Evolutionary conservation across 2,329 filamentous ascomycete species (phyloP), one percentile per base, ranked within the genome.

Genomic region (Cladosporium phlei): DNA sequence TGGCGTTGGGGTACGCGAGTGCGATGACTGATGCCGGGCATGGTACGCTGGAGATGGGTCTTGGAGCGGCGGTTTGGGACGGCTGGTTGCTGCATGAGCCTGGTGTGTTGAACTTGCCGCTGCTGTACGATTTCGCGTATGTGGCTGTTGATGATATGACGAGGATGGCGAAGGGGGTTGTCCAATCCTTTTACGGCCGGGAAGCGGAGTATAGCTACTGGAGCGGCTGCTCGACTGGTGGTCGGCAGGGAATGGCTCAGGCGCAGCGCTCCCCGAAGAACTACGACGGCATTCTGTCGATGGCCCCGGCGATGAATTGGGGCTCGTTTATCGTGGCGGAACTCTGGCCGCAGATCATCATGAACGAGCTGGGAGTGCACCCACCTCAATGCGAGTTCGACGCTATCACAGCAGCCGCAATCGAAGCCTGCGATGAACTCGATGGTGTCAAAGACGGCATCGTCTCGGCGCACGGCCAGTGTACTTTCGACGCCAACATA

Each of bases 391-490:
- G 68, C 66, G 4, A 74, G 68, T 70, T 67, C 64, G 37, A 69
- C 63, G 4, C 60, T 7, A 61, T 69, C 38, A 70, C 67, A 2
- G 68, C 68, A 6, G 68, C 55, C 48, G 58, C 53, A 21, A 52
- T 77, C 24, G 62, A 63, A 8, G 73, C 77, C 54, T 78, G 75
- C 55, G 75, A 78, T 51, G 69, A 65, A 60, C 54, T 75, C 4
- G 75, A 78, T 52, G 71, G 72, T 12, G 66, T 69, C 10, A 56
- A 61, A 10, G 75, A 78, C 55, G 71, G 71, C 3, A 68, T 76
- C 38, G 59, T 76, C 20, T 70, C 73, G 50, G 68, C 71, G 49
- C 66, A 72, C 2, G 62, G 61, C 4, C 59, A 67, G n/a, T 76
- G 73, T 59, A 55, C 64, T 20, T 68, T 71, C 12, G 62, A 67